Conservation (phyloP, 495 filamentous ascomycete genomes). For the Podospora tetraspora region DNA sequence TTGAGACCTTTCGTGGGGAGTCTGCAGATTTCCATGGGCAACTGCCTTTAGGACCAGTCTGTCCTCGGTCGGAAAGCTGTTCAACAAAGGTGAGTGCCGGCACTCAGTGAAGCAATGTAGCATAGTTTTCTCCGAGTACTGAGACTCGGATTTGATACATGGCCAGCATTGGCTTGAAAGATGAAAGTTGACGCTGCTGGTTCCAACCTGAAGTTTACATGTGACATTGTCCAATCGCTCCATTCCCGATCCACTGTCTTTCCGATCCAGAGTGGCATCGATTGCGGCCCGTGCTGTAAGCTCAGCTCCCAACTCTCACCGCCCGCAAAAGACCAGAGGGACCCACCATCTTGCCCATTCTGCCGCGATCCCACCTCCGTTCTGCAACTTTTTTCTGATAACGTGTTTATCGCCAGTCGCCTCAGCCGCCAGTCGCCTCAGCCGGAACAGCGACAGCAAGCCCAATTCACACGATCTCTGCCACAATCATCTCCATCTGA, state of each 20-base stretch:
- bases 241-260: not conserved
- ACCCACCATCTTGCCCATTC: slow-evolving; percentile 7
- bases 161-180: not conserved
- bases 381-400: slow-evolving; percentile 28
- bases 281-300: not conserved
- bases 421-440: not conserved
- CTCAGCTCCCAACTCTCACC: not conserved
- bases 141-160: no score
- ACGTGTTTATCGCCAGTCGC: not conserved
- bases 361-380: slow-evolving; percentile 15
- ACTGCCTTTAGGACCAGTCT: not conserved
- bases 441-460: not conserved
- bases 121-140: no score
- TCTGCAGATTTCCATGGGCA: not conserved
- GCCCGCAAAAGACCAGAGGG: not conserved
- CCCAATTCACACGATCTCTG: not conserved
- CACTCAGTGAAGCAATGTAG: not conserved
- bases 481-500: not conserved
- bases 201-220: not conserved
- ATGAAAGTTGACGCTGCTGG: not conserved
- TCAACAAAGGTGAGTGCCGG: no score
- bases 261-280: not conserved
- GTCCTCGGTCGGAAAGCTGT: not conserved
- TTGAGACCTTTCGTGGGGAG: not conserved
- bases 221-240: not conserved